Conservation (phyloP, 805 yeast species). For the Candida odintsovae region DNA sequence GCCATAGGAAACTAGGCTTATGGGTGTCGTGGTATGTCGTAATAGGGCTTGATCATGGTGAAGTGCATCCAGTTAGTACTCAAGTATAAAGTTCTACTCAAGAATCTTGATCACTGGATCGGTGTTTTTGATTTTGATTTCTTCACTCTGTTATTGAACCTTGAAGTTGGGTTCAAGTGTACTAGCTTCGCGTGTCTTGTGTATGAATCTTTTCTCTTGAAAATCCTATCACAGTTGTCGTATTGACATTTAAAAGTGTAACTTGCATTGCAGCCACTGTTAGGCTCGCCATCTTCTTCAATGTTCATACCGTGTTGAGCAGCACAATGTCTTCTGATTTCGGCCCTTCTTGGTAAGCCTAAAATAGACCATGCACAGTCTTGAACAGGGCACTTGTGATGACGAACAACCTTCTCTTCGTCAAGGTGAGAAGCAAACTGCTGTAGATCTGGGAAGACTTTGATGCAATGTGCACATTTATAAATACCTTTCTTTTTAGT, state of each 20-base stretch:
- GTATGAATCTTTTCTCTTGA: constrained; percentile 48
- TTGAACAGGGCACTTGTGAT: constrained; percentile 39
- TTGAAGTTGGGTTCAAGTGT: constrained; percentile 34
- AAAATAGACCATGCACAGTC: constrained; percentile 44
- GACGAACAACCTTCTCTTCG: constrained; percentile 30
- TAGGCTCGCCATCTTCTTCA: background rate
- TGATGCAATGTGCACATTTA: constrained; percentile 42
- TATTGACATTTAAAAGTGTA: constrained; percentile 23
- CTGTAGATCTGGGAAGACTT: constrained; percentile 31
- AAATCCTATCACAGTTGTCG: constrained; percentile 38
- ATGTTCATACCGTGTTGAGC: constrained; percentile 33
- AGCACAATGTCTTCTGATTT: constrained; percentile 44
- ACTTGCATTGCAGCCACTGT: background rate
- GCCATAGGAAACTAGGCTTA: too few relatives aligned
- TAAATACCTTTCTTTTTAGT: constrained; percentile 38
- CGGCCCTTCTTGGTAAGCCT: constrained; percentile 44
- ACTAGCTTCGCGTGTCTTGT: constrained; percentile 48
- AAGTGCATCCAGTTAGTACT: too few relatives aligned
- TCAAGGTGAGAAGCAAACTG: constrained; percentile 41
- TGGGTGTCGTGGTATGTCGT: too few relatives aligned
- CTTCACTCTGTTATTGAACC: constrained; percentile 32
- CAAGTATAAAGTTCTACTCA: too few relatives aligned
- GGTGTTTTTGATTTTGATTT: background rate
- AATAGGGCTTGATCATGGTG: too few relatives aligned
- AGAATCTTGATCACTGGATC: too few relatives aligned